Conservation (phyloP, 768 basidiomycete genomes). For the Collybiopsis luxurians region DNA sequence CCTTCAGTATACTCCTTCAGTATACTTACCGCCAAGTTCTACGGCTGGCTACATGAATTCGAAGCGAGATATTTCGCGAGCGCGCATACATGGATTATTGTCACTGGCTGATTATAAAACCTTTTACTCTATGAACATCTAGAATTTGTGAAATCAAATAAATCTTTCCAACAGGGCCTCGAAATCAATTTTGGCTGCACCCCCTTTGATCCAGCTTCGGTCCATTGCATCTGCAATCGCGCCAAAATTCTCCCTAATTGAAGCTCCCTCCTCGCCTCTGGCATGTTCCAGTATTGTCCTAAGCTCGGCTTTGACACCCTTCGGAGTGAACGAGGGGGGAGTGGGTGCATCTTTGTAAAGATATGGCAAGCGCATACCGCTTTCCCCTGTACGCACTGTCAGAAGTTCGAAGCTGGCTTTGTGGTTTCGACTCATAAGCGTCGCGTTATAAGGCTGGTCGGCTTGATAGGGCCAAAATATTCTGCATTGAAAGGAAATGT, state of each 20-base stretch:
- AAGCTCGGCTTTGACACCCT: not conserved
- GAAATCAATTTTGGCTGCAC: not conserved
- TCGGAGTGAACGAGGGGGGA: not conserved
- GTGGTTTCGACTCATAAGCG: not conserved
- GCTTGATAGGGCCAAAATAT: not conserved
- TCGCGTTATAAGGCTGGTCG: constrained; percentile 4
- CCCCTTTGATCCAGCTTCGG: not conserved
- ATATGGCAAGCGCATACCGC: not conserved
- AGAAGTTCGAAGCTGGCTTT: not conserved
- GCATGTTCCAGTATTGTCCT: not conserved
- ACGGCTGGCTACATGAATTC: too few relatives aligned
- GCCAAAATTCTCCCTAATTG: not conserved
- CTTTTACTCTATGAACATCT: too few relatives aligned
- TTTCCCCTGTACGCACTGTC: not conserved
- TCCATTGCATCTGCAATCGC: not conserved
- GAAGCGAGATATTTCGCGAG: too few relatives aligned
- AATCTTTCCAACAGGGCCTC: not conserved
- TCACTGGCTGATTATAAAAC: too few relatives aligned
- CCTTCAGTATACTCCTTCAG: too few relatives aligned
- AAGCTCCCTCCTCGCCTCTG: not conserved
- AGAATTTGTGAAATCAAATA: not conserved
- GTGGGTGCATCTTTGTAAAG: not conserved
- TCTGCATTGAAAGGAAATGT: too few relatives aligned
- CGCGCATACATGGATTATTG: too few relatives aligned
- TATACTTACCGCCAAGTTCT: too few relatives aligned